A percentile compares a stretch with the other conserved stretches of the same genome.
Conservation (phyloP, 129 eudicot species). For the Solidago caesia region DNA sequence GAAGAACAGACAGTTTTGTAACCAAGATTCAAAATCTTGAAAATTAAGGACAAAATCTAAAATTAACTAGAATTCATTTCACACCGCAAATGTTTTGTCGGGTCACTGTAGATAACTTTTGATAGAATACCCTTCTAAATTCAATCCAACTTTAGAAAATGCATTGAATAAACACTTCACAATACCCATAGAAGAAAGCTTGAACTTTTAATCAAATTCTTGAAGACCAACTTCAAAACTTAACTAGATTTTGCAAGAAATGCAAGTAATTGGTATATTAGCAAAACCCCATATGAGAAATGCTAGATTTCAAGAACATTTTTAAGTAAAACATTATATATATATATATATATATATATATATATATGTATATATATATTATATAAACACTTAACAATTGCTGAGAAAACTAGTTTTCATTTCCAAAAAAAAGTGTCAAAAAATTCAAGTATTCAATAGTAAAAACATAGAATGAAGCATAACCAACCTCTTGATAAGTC, state of each 20-base stretch:
- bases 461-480: conserved; percentile 19
- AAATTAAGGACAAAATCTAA: not conserved
- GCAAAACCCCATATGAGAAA: conserved; percentile 13
- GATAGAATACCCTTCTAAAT: not conserved
- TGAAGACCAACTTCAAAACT: conserved; percentile 20
- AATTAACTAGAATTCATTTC: conserved; percentile 2
- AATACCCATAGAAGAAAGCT: not conserved
- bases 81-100: no score
- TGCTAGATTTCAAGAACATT: conserved; percentile 4
- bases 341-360: no score
- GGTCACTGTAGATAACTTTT: no score
- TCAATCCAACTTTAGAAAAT: not conserved
- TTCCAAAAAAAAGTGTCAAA: not conserved
- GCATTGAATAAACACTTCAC: not conserved
- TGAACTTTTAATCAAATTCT: not conserved
- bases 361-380: no score
- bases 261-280: conserved; percentile 11
- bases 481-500: conserved; percentile 76
- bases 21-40: not conserved
- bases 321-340: not conserved
- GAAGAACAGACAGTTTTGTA: not conserved
- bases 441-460: conserved; percentile 9
- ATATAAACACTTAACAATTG: conserved; percentile 8
- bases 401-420: conserved; percentile 8
- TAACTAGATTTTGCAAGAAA: conserved; percentile 10